Base-by-base conservation (phyloP, 768 basidiomycete genomes). In the Ephemerocybe angulata region DNA sequence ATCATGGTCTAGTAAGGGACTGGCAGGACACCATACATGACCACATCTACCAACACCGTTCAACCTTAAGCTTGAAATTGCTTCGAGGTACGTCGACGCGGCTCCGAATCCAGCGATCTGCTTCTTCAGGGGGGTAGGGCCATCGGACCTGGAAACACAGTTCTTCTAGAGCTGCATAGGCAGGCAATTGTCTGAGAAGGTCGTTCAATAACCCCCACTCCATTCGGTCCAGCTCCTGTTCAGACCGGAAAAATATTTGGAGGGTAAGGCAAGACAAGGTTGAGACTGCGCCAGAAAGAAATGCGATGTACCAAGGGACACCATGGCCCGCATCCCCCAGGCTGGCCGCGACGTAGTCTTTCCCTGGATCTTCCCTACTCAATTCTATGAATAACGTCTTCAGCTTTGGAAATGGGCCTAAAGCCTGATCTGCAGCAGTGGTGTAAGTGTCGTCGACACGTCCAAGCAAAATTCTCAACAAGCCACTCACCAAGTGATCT, bases 241-340 rank as follows among this genome's bases (percentile, higher is more conserved):
- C 69, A 17, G 62, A 58, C 27, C 70, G 70, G 41, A 75, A 55
- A 71, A 72, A 74, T 8, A 74, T 57, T 22, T 56, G 42, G 60
- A 55, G 17, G 60, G 46, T 22, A 19, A 50, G 49, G 33, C 21
- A 46, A 44, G 53, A 56, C 12, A 66, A 66, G 41, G 72, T 72
- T 31, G 42, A 44, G 12, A 25, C 27, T 25, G 27, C 22, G 1
- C n/a, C 66, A 67, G 56, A 70, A 73, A 25, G 73, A 66, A 4
- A 62, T 70, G n/a, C 27, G n/a, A 22, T 44, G 42, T 44, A 44
- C 42, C 42, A 44, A 13, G 42, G 13, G 21, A n/a, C 2, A 19
- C n/a, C n/a, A 22, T 22, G 42, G n/a, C n/a, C 13, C 13, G 4
- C 7, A 25, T 44, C 7, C 6, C n/a, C 3, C n/a, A n/a, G 42